Percentiles rank a stretch among this genome's conserved stretches.
Evolutionary conservation across 805 yeast genomes (phyloP).

Genomic region (Spathaspora sp.): DNA sequence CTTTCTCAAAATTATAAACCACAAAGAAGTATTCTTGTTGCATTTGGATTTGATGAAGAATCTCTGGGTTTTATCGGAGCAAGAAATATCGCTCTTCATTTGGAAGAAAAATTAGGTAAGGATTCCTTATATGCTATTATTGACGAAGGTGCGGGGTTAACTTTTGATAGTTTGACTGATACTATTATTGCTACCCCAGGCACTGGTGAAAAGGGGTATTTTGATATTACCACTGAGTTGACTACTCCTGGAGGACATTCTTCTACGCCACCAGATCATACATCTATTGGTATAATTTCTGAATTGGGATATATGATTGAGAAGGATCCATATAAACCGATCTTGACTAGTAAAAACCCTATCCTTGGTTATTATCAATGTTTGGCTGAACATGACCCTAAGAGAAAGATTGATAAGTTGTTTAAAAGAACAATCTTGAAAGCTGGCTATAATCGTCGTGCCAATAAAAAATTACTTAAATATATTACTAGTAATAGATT

Average conservation of each 20-base stretch:
- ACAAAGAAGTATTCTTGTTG: slow-evolving; percentile 55
- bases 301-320: slow-evolving; percentile 59
- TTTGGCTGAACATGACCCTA: slow-evolving; percentile 48
- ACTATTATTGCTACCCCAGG: slow-evolving; percentile 54
- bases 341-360: slow-evolving; percentile 55
- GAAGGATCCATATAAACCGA: slow-evolving; percentile 46
- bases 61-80: slow-evolving; percentile 67
- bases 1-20: slow-evolving; percentile 52
- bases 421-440: slow-evolving; percentile 29
- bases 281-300: slow-evolving; percentile 70
- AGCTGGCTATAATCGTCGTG: slow-evolving; percentile 31
- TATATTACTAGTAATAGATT: slow-evolving; percentile 16
- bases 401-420: slow-evolving; percentile 17
- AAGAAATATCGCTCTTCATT: slow-evolving; percentile 36
- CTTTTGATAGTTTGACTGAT: slow-evolving; percentile 42
- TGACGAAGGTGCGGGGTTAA: slow-evolving; percentile 65
- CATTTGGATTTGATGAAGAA: slow-evolving; percentile 82
- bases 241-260: slow-evolving; percentile 76
- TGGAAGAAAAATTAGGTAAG: slow-evolving; percentile 54
- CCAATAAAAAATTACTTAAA: slow-evolving; percentile 27
- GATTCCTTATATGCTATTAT: slow-evolving; percentile 58
- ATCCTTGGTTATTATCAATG: slow-evolving; percentile 56
- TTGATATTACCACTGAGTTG: slow-evolving; percentile 44
- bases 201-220: slow-evolving; percentile 48
- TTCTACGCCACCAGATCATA: slow-evolving; percentile 74